Conservation (phyloP, 179 eudicot genomes). For the Camellia oleifera region DNA sequence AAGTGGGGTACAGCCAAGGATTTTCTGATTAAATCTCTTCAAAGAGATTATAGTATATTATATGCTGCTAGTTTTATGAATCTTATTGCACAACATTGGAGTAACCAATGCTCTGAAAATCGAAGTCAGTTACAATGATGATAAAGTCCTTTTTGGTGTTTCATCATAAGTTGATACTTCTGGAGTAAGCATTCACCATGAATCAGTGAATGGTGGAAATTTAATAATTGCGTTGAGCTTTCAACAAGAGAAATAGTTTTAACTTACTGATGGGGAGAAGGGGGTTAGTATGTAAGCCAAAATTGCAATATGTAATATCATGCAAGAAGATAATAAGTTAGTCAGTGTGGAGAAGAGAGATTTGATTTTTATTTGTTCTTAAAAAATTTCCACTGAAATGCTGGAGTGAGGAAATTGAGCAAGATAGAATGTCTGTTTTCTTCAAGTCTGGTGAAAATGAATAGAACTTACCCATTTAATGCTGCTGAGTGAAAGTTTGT, state of each 20-base stretch:
- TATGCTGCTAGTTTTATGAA: not conserved
- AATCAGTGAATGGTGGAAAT: not conserved
- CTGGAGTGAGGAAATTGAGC: not conserved
- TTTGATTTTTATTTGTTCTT: not conserved
- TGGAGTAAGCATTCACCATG: not conserved
- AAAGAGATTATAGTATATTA: not conserved
- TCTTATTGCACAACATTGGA: not conserved
- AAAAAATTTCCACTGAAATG: not conserved
- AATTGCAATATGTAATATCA: not conserved
- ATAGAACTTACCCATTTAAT: not conserved
- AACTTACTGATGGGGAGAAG: not conserved
- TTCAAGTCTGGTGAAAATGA: slow-evolving; percentile 9
- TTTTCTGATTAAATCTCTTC: not conserved
- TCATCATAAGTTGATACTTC: not conserved
- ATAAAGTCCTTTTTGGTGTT: not conserved
- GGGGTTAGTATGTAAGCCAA: not conserved
- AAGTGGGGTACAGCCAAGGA: not conserved
- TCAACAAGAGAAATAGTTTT: not conserved
- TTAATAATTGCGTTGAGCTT: not conserved
- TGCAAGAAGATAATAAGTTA: not conserved
- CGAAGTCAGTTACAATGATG: not conserved
- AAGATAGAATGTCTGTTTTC: not conserved
- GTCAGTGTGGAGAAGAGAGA: not conserved
- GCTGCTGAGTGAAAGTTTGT: slow-evolving; percentile 2
- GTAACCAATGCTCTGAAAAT: not conserved